Base-by-base conservation (phyloP, 495 filamentous ascomycete genomes). In the Neurospora hispaniola region DNA sequence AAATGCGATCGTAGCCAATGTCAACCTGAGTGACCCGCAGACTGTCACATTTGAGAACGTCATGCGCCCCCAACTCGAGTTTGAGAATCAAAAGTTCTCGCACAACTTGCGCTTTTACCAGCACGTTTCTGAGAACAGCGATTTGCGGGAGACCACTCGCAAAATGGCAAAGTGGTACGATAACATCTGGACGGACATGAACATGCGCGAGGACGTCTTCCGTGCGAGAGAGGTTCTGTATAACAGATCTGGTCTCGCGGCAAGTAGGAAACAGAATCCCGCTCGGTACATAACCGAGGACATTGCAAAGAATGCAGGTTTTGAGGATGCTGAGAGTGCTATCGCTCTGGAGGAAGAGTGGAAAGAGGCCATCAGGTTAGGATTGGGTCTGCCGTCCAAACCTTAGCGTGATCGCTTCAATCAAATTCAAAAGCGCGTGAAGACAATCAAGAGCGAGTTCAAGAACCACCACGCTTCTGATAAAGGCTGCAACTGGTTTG, bases 61-160 rank as follows among this genome's bases (percentile, higher is more conserved):
- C 38, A 42, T 95, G 59, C 81, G 81, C n/a, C 89, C 90, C 9
- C 86, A 92, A 74, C 87, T 87, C 59, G 82, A 88, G 42, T 89
- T 93, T 77, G 91, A 94, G 82, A 90, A 94, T 75, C 75, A 79
- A 10, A 85, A 85, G 75, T 84, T 84, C 0, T 80, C 84, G 40
- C 86, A 89, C 68, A 89, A 93, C 71, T 81, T 93, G 41, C 83
- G 83, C 74, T 96, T 96, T 79, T 96, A 94, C 81, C 92, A 95
- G 80, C 89, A 93, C 69, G 91, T 95, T 12, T 92, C 90, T 38
- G 86, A 85, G 14, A 84, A 93, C 76, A 85, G 87, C 76, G 87
- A 85, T 42, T 87, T 96, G 35, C 89, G 93, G 8, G 87, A 89
- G 81, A 88, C 88, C 27, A 87, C 85, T 40, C 87, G 84, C 75